Base-by-base conservation (phyloP, 129 eudicot genomes). In the Artemisia annua region DNA sequence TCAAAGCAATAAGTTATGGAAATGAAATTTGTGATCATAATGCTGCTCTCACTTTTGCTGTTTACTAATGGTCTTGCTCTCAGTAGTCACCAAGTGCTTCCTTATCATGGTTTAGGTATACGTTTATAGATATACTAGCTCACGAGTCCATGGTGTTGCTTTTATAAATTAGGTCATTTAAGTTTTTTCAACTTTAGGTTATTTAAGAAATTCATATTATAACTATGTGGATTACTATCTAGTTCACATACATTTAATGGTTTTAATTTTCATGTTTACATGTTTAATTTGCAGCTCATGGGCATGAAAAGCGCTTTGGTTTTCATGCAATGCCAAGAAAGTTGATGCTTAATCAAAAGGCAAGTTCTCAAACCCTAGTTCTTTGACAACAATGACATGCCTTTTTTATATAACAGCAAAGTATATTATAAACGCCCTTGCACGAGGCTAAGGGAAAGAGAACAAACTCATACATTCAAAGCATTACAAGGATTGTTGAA, bases 101-200 rank as follows among this genome's bases (percentile, higher is more conserved):
- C 75, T 39, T 76, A 80, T 78, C 60, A 55, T 79, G 43, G 46
- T 49, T 63, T 71, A 72, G 89, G 86, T 83, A 49, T 66, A 56
- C 54, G 64, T 32, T 12, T 69, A n/a, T 58, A 11, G 0, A 56
- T 58, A 66, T 66, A 66, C 54, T 75, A 65, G 46, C 46, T 39
- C 46, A 6, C 7, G 46, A 39, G 46, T 39, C 10, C 10, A 39
- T 39, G 46, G 46, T 1, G 8, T 39, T 7, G 46, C 8, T 7
- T 39, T 39, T 39, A 39, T 39, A 39, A 39, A 39, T 39, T 39
- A 39, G 26, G 1, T 24, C 46, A 39, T 39, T 7, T 6, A 39
- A 39, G 9, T 39, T 39, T 7, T 7, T 39, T 39, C 9, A 1
- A 6, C 0, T 39, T 39, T 39, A 39, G 46, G 10, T 39, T 39